Percentiles rank a stretch among this genome's conserved stretches.
phyloP scores from a whole-genome alignment of 352 stramenopile species.

The Plasmopara viticola region DNA sequence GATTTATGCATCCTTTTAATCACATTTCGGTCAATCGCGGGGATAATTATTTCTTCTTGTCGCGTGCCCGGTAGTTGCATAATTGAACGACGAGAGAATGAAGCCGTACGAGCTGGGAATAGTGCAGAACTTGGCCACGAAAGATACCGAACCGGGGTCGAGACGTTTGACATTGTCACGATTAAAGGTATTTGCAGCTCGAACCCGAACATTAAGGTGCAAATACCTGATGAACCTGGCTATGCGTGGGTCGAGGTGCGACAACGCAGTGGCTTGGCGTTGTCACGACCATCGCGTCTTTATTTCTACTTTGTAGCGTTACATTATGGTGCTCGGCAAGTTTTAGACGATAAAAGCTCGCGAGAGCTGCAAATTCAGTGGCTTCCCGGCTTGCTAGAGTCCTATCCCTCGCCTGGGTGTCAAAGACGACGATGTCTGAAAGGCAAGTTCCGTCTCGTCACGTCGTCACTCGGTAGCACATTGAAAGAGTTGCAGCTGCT shows the following conservation, averaged over 20 bases:
- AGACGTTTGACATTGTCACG: conserved; percentile 26
- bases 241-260: conserved; percentile 35
- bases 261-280: conserved; percentile 4
- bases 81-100: conserved; percentile 16
- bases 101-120: not conserved
- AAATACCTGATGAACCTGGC: conserved; percentile 30
- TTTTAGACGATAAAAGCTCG: conserved; percentile 5
- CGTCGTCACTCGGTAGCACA: conserved; percentile 18
- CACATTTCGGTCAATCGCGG: conserved; percentile 20
- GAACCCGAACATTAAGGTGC: conserved; percentile 5
- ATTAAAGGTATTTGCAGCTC: conserved; percentile 7
- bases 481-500: conserved; percentile 37
- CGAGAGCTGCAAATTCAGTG: conserved; percentile 31
- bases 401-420: conserved; percentile 33
- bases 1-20: conserved; percentile 31
- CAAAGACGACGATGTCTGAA: conserved; percentile 38
- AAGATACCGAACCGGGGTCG: conserved; percentile 12
- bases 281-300: conserved; percentile 3
- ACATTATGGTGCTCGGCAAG: conserved; percentile 20
- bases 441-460: conserved; percentile 30
- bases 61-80: conserved; percentile 9
- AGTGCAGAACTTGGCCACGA: not conserved
- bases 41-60: conserved; percentile 5
- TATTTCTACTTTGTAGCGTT: conserved; percentile 37
- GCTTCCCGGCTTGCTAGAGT: conserved; percentile 47